Evolutionary conservation across 2,329 filamentous ascomycete genomes (phyloP).

Genomic region (Pseudogymnoascus sp.): DNA sequence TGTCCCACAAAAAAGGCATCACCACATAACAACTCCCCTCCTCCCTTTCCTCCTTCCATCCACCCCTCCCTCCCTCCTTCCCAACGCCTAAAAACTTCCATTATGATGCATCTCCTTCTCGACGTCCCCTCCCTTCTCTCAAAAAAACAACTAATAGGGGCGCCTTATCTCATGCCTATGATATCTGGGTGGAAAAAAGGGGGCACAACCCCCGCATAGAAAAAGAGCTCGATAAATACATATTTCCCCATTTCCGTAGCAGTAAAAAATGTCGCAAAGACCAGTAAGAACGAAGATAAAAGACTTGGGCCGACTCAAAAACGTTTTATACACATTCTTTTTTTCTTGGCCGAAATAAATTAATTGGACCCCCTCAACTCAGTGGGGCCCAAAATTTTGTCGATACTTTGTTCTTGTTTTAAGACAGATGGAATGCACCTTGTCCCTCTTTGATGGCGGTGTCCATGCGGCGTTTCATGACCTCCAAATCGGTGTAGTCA

Average conservation of each 20-base stretch:
- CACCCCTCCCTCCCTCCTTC: not conserved
- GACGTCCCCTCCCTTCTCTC: not conserved
- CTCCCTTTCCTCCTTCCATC: not conserved
- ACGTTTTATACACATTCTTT: not conserved
- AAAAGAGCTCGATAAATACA: slow-evolving; percentile 2
- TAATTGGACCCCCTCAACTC: not conserved
- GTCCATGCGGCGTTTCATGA: slow-evolving; percentile 69
- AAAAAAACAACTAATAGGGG: not conserved
- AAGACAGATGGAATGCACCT: slow-evolving; percentile 94
- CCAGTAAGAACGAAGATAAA: slow-evolving; percentile 1
- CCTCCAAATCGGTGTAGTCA: slow-evolving; percentile 74
- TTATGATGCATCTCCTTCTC: not conserved
- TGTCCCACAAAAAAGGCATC: not conserved
- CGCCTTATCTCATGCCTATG: not conserved
- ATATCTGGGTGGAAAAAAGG: not conserved
- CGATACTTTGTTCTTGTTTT: slow-evolving; percentile 19
- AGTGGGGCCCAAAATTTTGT: slow-evolving; percentile 10
- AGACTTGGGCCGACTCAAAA: slow-evolving; percentile 15
- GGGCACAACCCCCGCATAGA: not conserved
- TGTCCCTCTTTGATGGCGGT: slow-evolving; percentile 92
- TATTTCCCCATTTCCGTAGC: not conserved
- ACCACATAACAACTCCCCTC: not conserved
- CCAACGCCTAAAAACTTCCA: slow-evolving; percentile 6
- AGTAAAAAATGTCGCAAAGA: not conserved
- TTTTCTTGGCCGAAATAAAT: not conserved